Percentiles rank a stretch among this genome's conserved stretches.
Conservation (phyloP, 352 stramenopile species). For the Phytophthora citrophthora region DNA sequence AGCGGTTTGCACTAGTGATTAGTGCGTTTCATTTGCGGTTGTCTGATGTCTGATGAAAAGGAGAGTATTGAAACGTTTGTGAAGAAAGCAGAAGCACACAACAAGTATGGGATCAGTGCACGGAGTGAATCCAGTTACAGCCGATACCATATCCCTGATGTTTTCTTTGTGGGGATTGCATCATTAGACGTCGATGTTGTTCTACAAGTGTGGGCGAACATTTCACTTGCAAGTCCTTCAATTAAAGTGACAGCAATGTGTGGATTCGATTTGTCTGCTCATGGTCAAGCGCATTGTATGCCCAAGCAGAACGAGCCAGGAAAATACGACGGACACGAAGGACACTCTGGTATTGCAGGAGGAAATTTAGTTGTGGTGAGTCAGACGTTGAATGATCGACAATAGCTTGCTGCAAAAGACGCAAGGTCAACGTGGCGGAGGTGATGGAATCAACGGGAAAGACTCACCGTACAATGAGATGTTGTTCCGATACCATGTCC, state of each 20-base stretch:
- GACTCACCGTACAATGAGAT: constrained; percentile 7
- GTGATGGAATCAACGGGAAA: constrained; percentile 9
- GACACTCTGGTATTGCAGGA: constrained; percentile 15
- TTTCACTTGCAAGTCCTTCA: constrained; percentile 13
- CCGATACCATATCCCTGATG: not conserved
- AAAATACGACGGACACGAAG: constrained; percentile 5
- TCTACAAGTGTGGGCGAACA: constrained; percentile 16
- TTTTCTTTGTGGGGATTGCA: constrained; percentile 20
- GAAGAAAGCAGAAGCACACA: constrained; percentile 3
- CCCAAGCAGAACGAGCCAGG: not conserved
- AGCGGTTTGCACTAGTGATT: constrained; percentile 10
- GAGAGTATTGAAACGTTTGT: constrained; percentile 16
- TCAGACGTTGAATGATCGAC: constrained; percentile 3
- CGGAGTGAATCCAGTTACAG: too few species aligned
- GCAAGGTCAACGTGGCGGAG: constrained; percentile 11
- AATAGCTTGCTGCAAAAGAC: constrained; percentile 1
- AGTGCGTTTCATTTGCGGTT: constrained; percentile 8
- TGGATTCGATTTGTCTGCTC: constrained; percentile 13
- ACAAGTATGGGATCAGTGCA: too few species aligned
- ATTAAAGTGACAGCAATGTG: constrained; percentile 1
- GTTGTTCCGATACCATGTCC: constrained; percentile 1
- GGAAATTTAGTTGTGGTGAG: constrained; percentile 20
- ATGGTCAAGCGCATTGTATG: not conserved
- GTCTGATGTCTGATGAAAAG: constrained; percentile 17
- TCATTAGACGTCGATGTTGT: constrained; percentile 16